A percentile compares a stretch with the other conserved stretches of the same genome.
Evolutionary conservation across 2,329 filamentous ascomycete genomes (phyloP).

Genomic region (Trichophyton verrucosum): DNA sequence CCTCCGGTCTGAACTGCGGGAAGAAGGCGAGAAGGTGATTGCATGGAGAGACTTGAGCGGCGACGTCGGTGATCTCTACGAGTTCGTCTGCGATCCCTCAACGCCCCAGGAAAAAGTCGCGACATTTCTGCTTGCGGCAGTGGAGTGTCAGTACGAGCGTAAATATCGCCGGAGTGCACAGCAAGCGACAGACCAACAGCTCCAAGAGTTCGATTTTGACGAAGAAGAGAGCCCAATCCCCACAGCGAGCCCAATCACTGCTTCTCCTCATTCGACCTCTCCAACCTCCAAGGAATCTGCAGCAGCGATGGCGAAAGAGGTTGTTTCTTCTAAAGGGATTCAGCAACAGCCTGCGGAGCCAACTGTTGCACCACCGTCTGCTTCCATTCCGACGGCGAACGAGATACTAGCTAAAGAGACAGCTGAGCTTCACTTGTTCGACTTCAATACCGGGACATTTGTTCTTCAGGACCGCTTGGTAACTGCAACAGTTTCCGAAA

Average conservation of each 20-base stretch:
- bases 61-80: slow-evolving; percentile 88
- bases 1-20: slow-evolving; percentile 70
- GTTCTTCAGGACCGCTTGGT: slow-evolving; percentile 64
- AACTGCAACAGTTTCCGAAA: slow-evolving; percentile 67
- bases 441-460: slow-evolving; percentile 78
- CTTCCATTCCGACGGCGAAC: slow-evolving; percentile 51
- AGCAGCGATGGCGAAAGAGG: slow-evolving; percentile 34
- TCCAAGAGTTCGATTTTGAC: slow-evolving; percentile 68
- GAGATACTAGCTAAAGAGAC: slow-evolving; percentile 63
- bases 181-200: slow-evolving; percentile 67
- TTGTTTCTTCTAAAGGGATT: slow-evolving; percentile 31
- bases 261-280: slow-evolving; percentile 26
- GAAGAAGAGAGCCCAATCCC: slow-evolving; percentile 47
- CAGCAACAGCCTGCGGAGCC: slow-evolving; percentile 35
- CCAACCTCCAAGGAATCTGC: slow-evolving; percentile 32
- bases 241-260: slow-evolving; percentile 45
- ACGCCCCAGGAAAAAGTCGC: slow-evolving; percentile 58
- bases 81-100: slow-evolving; percentile 82
- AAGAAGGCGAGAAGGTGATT: slow-evolving; percentile 70
- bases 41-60: slow-evolving; percentile 93
- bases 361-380: slow-evolving; percentile 49
- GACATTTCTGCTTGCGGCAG: slow-evolving; percentile 68
- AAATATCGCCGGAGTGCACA: slow-evolving; percentile 75
- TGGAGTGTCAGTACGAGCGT: slow-evolving; percentile 94
- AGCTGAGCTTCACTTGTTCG: slow-evolving; percentile 85